Base-by-base conservation (phyloP, 208 protist species). In the Tritrichomonas musculus region DNA sequence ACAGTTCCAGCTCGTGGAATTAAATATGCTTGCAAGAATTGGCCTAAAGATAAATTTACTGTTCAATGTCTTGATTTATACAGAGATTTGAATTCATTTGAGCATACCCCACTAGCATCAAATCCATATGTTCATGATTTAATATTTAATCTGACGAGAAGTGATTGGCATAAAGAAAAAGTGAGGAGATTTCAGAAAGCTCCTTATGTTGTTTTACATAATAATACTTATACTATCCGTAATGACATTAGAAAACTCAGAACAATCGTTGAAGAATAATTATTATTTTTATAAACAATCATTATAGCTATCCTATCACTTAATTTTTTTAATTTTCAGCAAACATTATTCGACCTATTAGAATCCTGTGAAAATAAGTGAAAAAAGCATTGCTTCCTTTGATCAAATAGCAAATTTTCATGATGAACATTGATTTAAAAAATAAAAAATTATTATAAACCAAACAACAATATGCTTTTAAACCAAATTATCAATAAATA, bases 121-220 rank as follows among this genome's bases (percentile, higher is more conserved):
- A 84, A 84, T 84, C 73, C 73, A 84, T 84, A 33, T 53, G 73
- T 84, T 13, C 73, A 84, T 30, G 44, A 53, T 84, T 25, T 84
- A 3, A 84, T 84, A 1, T 84, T 53, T 53, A 33, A 84, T 17
- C 30, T 84, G 13, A 13, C 20, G 22, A 84, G 41, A 33, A 84
- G 5, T 8, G 73, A 84, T 84, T 84, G 73, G 73, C 27, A 27
- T 11, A 3, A 84, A 4, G 9, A 1, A 49, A 84, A 84, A 8
- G 36, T 0, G 4, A 49, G 73, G 20, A 77, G 44, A n/a, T 20
- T 77, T 36, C 4, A 47, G 5, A 14, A n/a, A 39, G 69, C 69
- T 47, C 69, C 69, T 47, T n/a, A 39, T 47, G 36, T 77, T 20
- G 33, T 77, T 77, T 8, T n/a, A 8, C 20, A 14, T 9, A 77